A percentile compares a stretch with the other conserved stretches of the same genome.
Evolutionary conservation across 805 yeast genomes (phyloP).

Genomic region (Zygosaccharomyces bailii): DNA sequence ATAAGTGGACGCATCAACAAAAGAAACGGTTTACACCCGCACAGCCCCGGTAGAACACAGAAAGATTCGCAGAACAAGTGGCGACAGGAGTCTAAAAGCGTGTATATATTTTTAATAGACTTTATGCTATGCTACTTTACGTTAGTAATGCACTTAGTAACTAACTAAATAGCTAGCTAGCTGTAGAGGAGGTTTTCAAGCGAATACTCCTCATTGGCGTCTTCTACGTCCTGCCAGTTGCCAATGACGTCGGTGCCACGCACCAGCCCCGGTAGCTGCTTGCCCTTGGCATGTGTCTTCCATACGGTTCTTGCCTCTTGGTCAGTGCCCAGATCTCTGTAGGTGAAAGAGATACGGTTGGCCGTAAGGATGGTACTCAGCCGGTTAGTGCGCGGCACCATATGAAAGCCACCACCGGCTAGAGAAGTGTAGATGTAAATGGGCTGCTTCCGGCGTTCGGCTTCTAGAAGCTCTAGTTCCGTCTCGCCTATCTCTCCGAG

Average conservation of each 20-base stretch:
- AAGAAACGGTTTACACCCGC: slow-evolving; percentile 1
- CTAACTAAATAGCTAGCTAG: slow-evolving; percentile 29
- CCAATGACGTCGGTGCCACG: slow-evolving; percentile 83
- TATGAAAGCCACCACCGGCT: slow-evolving; percentile 80
- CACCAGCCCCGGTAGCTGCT: slow-evolving; percentile 78
- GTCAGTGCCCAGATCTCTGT: slow-evolving; percentile 83
- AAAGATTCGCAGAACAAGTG: not conserved
- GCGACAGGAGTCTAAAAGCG: not conserved
- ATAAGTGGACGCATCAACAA: too few relatives aligned
- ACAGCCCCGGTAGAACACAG: not conserved
- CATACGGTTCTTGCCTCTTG: slow-evolving; percentile 80
- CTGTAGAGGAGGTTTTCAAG: slow-evolving; percentile 64
- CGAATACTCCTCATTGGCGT: slow-evolving; percentile 76
- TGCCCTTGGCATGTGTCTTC: slow-evolving; percentile 71
- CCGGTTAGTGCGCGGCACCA: slow-evolving; percentile 73
- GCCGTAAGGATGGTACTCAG: slow-evolving; percentile 71
- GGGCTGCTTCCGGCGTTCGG: slow-evolving; percentile 47
- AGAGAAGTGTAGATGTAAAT: slow-evolving; percentile 79
- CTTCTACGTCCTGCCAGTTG: slow-evolving; percentile 80
- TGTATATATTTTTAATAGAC: too few relatives aligned
- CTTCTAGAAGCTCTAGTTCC: slow-evolving; percentile 21
- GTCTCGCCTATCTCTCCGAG: slow-evolving; percentile 28
- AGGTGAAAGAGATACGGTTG: slow-evolving; percentile 61
- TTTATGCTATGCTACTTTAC: not conserved
- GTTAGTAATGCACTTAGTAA: not conserved